Evolutionary conservation across 2,329 filamentous ascomycete species (phyloP).

Genomic region (Ascochyta pisi): DNA sequence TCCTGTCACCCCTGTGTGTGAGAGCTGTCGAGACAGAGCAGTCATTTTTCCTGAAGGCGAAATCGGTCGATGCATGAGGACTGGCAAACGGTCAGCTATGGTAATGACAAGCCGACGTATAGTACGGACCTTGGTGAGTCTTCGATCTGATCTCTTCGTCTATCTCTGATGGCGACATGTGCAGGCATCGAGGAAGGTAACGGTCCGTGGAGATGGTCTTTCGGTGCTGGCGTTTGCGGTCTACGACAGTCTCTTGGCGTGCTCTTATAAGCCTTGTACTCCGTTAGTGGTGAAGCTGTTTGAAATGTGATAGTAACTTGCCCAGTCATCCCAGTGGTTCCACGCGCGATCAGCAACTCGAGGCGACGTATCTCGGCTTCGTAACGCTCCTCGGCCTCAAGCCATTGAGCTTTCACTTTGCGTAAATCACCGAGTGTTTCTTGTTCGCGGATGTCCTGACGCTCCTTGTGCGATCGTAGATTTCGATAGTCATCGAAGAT

Average conservation of each 20-base stretch:
- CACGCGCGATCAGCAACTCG: slow-evolving; percentile 53
- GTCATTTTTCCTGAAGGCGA: slow-evolving; percentile 52
- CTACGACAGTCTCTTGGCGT: slow-evolving; percentile 51
- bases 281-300: slow-evolving; percentile 4
- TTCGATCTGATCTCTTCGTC: slow-evolving; percentile 34
- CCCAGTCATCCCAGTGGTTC: slow-evolving; percentile 51
- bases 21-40: slow-evolving; percentile 49
- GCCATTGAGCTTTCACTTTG: slow-evolving; percentile 42
- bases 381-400: slow-evolving; percentile 44
- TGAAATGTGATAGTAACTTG: slow-evolving; percentile 5
- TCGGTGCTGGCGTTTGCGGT: slow-evolving; percentile 34
- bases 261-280: slow-evolving; percentile 46
- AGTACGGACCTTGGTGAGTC: slow-evolving; percentile 34
- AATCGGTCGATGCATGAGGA: slow-evolving; percentile 33
- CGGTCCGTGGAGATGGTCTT: slow-evolving; percentile 24
- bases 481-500: slow-evolving; percentile 53
- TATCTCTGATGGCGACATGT: slow-evolving; percentile 28
- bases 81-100: slow-evolving; percentile 18
- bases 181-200: slow-evolving; percentile 10
- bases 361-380: slow-evolving; percentile 53
- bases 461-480: slow-evolving; percentile 44
- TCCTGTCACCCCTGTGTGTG: slow-evolving; percentile 31
- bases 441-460: slow-evolving; percentile 35
- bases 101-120: neutral
- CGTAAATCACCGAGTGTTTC: slow-evolving; percentile 36